Base-by-base conservation (phyloP, 345 rosid species). In the Melaleuca alternifolia region DNA sequence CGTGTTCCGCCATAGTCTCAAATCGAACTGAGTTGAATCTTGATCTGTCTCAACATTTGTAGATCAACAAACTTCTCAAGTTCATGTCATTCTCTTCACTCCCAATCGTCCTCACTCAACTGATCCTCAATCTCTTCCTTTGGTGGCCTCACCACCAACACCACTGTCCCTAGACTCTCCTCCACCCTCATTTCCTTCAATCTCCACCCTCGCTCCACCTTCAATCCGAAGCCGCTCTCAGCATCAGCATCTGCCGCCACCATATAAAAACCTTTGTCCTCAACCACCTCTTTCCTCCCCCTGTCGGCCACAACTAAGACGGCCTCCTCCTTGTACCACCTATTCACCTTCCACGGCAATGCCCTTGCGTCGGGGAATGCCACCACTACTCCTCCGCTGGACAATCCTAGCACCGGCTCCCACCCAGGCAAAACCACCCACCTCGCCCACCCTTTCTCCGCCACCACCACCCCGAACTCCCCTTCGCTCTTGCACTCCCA, bases 381-480 rank as follows among this genome's bases (percentile, higher is more conserved):
- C 87, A 97, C 97, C 18, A 89, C 99, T 1, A 96, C 94, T 84
- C 95, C 98, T 9, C 96, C 97, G 30, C 87, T 85, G 16, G 84
- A 90, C 52, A 96, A 71, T 14, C 90, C 90, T 2, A 56, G 87
- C 20, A 95, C 48, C 3, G 94, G 94, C 26, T 86, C 90, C 99
- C 99, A 97, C 18, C 92, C 84, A 0, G 99, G 99, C 86, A 97
- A 86, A 26, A 94, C 98, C 86, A 93, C 97, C 99, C 99, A 97
- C 87, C 96, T 94, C 28, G 83, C 86, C 99, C 99, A 97, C 21
- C 91, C 96, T 87, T 93, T 95, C 87, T 96, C 99, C 0, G 98
- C 93, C 85, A 86, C 95, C 89, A 97, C 98, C 11, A 95, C 90
- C 14, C 96, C 93, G 54, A 97, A 97, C 28, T 93, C 96, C 26